Evolutionary conservation across 2,329 filamentous ascomycete genomes (phyloP).

Genomic region (Talaromyces sp.): DNA sequence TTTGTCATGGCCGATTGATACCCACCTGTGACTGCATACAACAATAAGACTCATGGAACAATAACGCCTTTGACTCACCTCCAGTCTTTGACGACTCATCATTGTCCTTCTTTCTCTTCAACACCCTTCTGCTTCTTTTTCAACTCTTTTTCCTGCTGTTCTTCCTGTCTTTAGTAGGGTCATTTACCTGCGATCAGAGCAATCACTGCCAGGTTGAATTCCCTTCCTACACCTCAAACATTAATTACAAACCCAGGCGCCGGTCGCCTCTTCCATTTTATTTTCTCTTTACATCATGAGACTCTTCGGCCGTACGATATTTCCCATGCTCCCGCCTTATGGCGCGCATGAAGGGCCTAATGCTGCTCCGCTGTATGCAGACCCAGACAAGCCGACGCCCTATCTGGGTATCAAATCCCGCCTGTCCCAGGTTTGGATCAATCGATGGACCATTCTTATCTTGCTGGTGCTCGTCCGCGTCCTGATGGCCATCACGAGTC

Average conservation of each 20-base stretch:
- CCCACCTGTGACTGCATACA: background rate
- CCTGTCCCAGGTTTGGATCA: slow-evolving; percentile 94
- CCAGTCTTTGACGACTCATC: background rate
- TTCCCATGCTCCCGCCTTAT: slow-evolving; percentile 37
- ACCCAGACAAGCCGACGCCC: slow-evolving; percentile 71
- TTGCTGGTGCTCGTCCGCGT: slow-evolving; percentile 78
- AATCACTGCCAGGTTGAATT: background rate
- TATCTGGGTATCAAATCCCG: slow-evolving; percentile 87
- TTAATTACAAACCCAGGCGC: slow-evolving; percentile 1
- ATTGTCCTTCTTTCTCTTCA: background rate
- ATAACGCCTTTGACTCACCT: slow-evolving; percentile 5
- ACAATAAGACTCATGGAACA: slow-evolving; percentile 7
- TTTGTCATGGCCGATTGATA: background rate
- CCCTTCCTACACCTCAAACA: background rate
- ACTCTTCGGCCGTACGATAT: slow-evolving; percentile 21
- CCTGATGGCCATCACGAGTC: slow-evolving; percentile 66
- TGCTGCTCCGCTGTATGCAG: slow-evolving; percentile 51
- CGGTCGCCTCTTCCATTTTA: slow-evolving; percentile 5
- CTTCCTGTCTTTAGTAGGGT: background rate
- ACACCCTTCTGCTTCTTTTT: background rate
- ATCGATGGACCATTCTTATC: slow-evolving; percentile 90
- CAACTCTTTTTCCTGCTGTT: background rate
- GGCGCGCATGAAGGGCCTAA: slow-evolving; percentile 40
- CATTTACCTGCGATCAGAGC: background rate
- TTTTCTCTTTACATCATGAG: slow-evolving; percentile 5